phyloP scores from a whole-genome alignment of 495 filamentous ascomycete species.

The Aspergillus panamensis region DNA sequence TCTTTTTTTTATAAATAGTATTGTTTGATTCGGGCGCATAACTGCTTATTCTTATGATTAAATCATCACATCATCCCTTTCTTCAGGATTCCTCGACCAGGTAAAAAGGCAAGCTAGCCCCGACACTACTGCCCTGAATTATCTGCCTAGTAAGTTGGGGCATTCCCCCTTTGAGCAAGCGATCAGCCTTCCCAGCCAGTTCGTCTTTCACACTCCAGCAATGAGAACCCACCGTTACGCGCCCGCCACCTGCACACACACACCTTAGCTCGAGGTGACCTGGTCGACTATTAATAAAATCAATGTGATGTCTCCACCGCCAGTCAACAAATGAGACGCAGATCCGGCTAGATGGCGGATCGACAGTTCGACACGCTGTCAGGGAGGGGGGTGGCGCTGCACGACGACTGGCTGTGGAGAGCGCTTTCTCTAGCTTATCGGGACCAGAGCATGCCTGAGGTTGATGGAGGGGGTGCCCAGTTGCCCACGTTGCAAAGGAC shows the following conservation, averaged over 20 bases:
- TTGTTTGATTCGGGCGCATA: not conserved
- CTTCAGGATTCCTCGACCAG: not conserved
- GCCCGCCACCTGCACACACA: conserved; percentile 17
- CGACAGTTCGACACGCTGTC: conserved; percentile 23
- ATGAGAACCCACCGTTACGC: conserved; percentile 23
- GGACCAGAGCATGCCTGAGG: conserved; percentile 15
- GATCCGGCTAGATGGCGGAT: conserved; percentile 15
- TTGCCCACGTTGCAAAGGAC: conserved; percentile 13
- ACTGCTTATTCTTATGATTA: not conserved
- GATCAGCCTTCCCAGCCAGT: conserved; percentile 1
- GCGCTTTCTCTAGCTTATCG: conserved; percentile 11
- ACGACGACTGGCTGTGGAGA: conserved; percentile 7
- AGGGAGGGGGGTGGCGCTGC: conserved; percentile 7
- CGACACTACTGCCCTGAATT: not conserved
- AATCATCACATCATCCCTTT: not conserved
- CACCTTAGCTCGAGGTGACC: conserved; percentile 6
- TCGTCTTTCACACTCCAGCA: conserved; percentile 16
- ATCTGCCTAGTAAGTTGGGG: no score
- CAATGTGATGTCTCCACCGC: conserved; percentile 16
- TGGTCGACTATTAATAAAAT: conserved; percentile 1
- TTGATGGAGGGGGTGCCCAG: conserved; percentile 10
- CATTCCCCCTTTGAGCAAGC: conserved; percentile 2
- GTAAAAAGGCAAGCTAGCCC: not conserved
- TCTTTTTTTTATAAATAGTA: conserved; percentile 10
- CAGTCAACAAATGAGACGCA: conserved; percentile 16